Base-by-base conservation (phyloP, 768 basidiomycete genomes). In the Hydnum rufescens region DNA sequence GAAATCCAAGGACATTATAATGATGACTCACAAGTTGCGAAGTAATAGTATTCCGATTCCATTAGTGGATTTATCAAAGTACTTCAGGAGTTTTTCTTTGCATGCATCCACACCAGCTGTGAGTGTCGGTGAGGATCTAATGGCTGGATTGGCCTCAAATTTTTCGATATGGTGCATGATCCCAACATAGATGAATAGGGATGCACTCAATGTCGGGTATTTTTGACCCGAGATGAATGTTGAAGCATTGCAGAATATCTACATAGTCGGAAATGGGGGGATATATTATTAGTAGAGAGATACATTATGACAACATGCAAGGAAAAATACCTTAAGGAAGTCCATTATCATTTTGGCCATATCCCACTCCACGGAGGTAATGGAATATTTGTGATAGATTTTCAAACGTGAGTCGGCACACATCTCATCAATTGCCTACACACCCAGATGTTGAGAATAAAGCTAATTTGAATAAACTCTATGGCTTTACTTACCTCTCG, bases 1-100 rank as follows among this genome's bases (percentile, higher is more conserved):
- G 44, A 8, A 6, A 47, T 47, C 8, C 8, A 28, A 47, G 26
- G 44, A 47, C 3, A 3, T 25, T n/a, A 48, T 19, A 39, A 8
- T 8, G 36, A 8, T 5, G n/a, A 51, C 51, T 51, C n/a, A 44
- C 51, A 23, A 5, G 32, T 22, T 3, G 51, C 30, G 22, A 51
- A 42, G 51, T 49, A 51, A 22, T 51, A 51, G 31, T 39, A 51
- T 22, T 42, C 51, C 5, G 51, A 36, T 2, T 51, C 31, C 22
- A 23, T 23, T 51, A n/a, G 51, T 42, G n/a, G 51, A 32, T 22
- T 42, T 51, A 29, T 51, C 51, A 39, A 22, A 51, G 8, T n/a
- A 51, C 22, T 51, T 51, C 16, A 39, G 5, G 4, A 51, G 36
- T 29, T 51, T 51, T 23, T 32, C 51, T 23, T 51, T 22, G 29